Percentiles rank a stretch among this genome's conserved stretches.
These are phyloP conservation scores for Elongisporangium anandrum DNA, from an alignment of 352 stramenopile species.

Conservation along the genomic window DNA sequence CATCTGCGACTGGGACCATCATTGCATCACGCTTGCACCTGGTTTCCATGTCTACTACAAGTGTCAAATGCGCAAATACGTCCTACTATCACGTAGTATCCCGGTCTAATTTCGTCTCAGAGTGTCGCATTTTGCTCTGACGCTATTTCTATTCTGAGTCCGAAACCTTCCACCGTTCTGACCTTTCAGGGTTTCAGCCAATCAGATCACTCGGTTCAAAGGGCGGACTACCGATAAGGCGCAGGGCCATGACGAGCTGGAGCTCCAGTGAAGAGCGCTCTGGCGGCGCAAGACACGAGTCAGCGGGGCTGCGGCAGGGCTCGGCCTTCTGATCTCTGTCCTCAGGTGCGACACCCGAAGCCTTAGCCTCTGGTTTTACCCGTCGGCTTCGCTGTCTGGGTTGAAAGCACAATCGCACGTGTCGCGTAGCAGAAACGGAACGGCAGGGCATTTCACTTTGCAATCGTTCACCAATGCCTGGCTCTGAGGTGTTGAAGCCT, in stretches of 20 bases:
- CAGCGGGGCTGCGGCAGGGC: not conserved
- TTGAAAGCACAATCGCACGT: not conserved
- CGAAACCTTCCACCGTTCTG: not conserved
- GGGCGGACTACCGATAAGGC: not conserved
- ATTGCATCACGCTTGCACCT: not conserved
- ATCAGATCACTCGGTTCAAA: not conserved
- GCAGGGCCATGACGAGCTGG: not conserved
- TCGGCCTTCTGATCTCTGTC: not conserved
- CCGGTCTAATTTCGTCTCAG: not conserved
- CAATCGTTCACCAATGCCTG: not conserved
- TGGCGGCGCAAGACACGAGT: not conserved
- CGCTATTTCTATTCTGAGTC: slow-evolving; percentile 1
- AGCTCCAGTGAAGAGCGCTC: not conserved
- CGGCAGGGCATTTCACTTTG: not conserved
- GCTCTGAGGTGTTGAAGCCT: not conserved
- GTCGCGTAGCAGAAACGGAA: not conserved
- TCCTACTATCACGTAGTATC: not conserved
- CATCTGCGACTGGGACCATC: not conserved
- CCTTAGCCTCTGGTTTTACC: not conserved
- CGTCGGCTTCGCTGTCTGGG: not conserved
- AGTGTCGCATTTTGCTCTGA: not conserved
- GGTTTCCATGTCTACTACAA: not conserved
- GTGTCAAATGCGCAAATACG: too few species aligned
- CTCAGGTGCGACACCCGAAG: not conserved
- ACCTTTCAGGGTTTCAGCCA: not conserved